Conservation (phyloP, 495 filamentous ascomycete genomes). For the Aspergillus egyptiacus region DNA sequence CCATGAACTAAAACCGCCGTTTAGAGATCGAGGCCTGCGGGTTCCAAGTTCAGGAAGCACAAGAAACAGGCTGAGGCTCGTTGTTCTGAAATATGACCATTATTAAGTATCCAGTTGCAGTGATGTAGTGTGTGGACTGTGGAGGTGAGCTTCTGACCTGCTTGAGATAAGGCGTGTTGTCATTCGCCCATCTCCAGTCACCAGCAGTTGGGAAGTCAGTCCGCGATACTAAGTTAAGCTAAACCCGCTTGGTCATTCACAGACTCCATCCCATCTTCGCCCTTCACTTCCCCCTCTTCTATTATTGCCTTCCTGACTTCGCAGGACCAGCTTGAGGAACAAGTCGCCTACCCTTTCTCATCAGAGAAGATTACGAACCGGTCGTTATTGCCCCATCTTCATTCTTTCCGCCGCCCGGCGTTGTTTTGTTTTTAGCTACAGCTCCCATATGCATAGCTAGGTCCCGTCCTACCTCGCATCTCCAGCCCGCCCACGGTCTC, state of each 20-base stretch:
- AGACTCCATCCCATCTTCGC: conserved; percentile 7
- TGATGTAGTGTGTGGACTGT: not conserved
- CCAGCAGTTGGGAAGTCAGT: conserved; percentile 1
- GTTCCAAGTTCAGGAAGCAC: too few species aligned
- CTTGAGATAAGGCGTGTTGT: conserved; percentile 10
- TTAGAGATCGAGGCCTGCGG: too few species aligned
- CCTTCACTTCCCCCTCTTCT: conserved; percentile 11
- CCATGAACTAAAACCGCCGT: too few species aligned
- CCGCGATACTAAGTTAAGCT: conserved; percentile 7
- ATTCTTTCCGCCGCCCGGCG: conserved; percentile 18
- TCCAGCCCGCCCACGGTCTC: conserved; percentile 2
- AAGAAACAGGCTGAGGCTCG: too few species aligned
- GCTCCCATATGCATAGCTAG: conserved; percentile 19
- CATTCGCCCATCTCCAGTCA: conserved; percentile 13
- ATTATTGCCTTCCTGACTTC: conserved; percentile 1
- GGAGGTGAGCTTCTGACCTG: conserved; percentile 8
- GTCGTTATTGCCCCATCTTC: not conserved
- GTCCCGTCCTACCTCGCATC: conserved; percentile 13
- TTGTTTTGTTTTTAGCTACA: conserved; percentile 12
- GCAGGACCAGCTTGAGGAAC: not conserved
- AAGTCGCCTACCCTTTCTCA: not conserved
- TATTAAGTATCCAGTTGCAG: too few species aligned
- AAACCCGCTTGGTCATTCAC: conserved; percentile 7
- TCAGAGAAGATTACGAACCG: not conserved
- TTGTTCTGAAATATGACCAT: not conserved